Evolutionary conservation across 2,329 filamentous ascomycete species (phyloP).

Genomic region (Hypoxylon rubiginosum): DNA sequence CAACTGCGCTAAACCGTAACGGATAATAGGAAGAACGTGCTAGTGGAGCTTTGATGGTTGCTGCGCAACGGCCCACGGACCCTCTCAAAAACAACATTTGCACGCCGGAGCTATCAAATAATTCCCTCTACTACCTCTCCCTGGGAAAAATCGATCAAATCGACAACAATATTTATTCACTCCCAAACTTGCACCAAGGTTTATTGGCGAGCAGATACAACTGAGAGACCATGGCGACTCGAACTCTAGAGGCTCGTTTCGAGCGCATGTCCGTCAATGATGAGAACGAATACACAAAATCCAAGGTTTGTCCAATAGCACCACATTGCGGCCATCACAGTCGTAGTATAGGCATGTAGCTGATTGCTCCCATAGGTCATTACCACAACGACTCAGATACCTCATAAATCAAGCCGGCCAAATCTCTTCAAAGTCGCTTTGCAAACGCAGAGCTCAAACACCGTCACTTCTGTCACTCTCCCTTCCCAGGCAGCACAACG

Average conservation of each 20-base stretch:
- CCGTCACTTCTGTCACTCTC: constrained; percentile 73
- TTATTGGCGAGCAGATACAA: constrained; percentile 1
- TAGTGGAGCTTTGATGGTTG: constrained; percentile 8
- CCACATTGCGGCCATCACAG: constrained; percentile 59
- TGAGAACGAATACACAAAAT: constrained; percentile 86
- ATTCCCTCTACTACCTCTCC: neutral
- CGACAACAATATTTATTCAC: constrained; percentile 20
- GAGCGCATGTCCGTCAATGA: constrained; percentile 92
- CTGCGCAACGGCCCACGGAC: constrained; percentile 5
- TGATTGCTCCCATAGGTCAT: constrained; percentile 58
- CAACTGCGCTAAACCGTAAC: neutral
- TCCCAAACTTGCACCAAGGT: too few relatives aligned
- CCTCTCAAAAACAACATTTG: neutral
- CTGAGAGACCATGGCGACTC: constrained; percentile 72
- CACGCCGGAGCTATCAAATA: constrained; percentile 6
- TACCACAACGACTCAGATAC: constrained; percentile 59
- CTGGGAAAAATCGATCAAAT: neutral
- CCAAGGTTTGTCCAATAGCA: constrained; percentile 73
- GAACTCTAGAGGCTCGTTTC: constrained; percentile 86
- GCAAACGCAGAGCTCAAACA: constrained; percentile 80
- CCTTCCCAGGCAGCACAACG: constrained; percentile 74
- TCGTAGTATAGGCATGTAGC: constrained; percentile 58
- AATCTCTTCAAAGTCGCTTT: constrained; percentile 90
- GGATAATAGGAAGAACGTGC: neutral
- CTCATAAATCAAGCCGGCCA: constrained; percentile 73